Percentiles rank a stretch among this genome's conserved stretches.
phyloP scores from a whole-genome alignment of 495 filamentous ascomycete species.

The Talaromyces thailandensis region DNA sequence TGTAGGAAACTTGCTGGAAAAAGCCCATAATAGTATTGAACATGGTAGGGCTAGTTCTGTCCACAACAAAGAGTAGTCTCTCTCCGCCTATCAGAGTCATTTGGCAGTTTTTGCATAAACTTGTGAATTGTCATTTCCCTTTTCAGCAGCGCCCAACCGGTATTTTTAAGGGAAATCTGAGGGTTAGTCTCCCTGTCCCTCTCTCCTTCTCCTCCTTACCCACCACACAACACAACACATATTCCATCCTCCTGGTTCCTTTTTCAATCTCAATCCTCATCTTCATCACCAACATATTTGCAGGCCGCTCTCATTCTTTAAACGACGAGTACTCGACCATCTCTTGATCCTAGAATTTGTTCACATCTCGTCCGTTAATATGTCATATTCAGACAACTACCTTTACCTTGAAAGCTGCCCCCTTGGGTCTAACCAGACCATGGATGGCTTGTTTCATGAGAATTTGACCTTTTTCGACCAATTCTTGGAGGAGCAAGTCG shows the following conservation, averaged over 20 bases:
- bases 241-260: neutral
- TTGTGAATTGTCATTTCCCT: neutral
- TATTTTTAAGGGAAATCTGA: neutral
- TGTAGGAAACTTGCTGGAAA: neutral
- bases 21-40: neutral
- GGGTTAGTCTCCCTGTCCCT: neutral
- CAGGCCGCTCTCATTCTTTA: too few relatives aligned
- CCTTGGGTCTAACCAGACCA: too few relatives aligned
- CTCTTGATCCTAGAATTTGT: too few relatives aligned
- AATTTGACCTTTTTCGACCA: too few relatives aligned
- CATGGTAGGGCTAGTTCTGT: neutral
- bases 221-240: neutral
- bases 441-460: too few relatives aligned
- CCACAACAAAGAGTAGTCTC: neutral
- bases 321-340: too few relatives aligned
- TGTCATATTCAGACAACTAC: too few relatives aligned
- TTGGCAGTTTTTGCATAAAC: neutral
- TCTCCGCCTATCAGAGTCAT: neutral
- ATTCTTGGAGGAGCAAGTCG: too few relatives aligned
- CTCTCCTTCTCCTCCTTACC: neutral
- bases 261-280: too few relatives aligned
- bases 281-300: too few relatives aligned
- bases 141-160: neutral
- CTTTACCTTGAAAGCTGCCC: too few relatives aligned
- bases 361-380: too few relatives aligned